Evolutionary conservation across 768 basidiomycete genomes (phyloP), one percentile per base, ranked within the genome.

Genomic region (Pisolithus orientalis): DNA sequence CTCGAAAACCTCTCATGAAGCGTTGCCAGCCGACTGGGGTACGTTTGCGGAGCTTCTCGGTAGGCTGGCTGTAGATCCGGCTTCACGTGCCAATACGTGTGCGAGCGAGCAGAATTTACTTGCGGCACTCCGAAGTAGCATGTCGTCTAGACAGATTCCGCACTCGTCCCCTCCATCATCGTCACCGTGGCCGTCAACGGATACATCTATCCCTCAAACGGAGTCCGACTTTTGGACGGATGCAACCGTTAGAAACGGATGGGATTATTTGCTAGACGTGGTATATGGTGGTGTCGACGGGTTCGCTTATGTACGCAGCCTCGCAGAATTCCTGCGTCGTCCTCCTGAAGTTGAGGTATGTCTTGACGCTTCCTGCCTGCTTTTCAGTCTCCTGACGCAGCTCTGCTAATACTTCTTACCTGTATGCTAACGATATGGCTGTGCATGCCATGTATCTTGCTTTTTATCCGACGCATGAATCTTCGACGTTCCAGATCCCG

Each of bases 251-350:
- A 64, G 65, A n/a, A 74, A 77, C 24, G 85, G 78, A 2, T 84
- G 87, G 66, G 75, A 74, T n/a, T 87, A 84, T 59, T 44, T 90
- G 16, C 69, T 77, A 17, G 85, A 89, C 61, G 62, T 88, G n/a
- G 87, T 90, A 0, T 90, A 90, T 61, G 88, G 89, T 0, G 87
- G 89, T 44, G 74, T 81, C 0, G 86, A 88, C 51, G 88, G 89
- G 1, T 67, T 82, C 27, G 88, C 88, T 5, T 90, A 90, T 63
- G 77, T 84, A 49, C 74, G 84, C 54, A 90, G 89, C 62, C 59
- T 91, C 50, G 87, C 87, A 25, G 84, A 87, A 65, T 91, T 90
- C 56, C 73, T 84, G 31, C 63, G 70, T 5, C 62, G 65, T 16
- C 61, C 71, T 24, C 46, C n/a, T 13, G 46, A 47, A 25, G 8